Evolutionary conservation across 2,329 filamentous ascomycete genomes (phyloP).

Genomic region (Elsinoe ampelina): DNA sequence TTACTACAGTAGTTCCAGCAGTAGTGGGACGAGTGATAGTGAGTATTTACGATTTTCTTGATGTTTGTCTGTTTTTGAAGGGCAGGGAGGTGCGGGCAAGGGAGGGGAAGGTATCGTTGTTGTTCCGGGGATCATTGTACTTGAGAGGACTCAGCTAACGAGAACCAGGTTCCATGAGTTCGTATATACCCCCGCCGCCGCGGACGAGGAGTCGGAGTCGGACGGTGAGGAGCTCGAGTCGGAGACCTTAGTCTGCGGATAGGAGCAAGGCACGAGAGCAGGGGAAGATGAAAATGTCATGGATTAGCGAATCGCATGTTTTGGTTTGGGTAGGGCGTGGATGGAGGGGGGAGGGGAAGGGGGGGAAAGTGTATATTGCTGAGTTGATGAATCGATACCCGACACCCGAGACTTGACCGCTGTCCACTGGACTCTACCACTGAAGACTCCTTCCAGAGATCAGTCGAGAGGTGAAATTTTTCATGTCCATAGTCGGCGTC

Average conservation of each 20-base stretch:
- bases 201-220: conserved; percentile 11
- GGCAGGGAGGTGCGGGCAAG: not conserved
- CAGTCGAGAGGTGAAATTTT: too few species aligned
- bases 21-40: conserved; percentile 31
- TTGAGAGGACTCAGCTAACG: not conserved
- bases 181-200: conserved; percentile 5
- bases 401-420: too few species aligned
- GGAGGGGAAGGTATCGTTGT: not conserved
- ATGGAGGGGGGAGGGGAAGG: too few species aligned
- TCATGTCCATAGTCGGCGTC: too few species aligned
- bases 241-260: not conserved
- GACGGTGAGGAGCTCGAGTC: conserved; percentile 7
- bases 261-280: too few species aligned
- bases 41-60: conserved; percentile 24
- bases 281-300: too few species aligned
- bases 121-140: not conserved
- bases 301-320: too few species aligned
- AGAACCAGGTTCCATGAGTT: conserved; percentile 3
- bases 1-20: conserved; percentile 33
- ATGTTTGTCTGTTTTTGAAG: not conserved
- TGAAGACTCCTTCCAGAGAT: too few species aligned
- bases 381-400: too few species aligned
- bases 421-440: too few species aligned
- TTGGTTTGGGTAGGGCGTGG: too few species aligned
- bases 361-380: too few species aligned